Evolutionary conservation across 148 eudicot species (phyloP).

Genomic region (Nyssa sinensis): DNA sequence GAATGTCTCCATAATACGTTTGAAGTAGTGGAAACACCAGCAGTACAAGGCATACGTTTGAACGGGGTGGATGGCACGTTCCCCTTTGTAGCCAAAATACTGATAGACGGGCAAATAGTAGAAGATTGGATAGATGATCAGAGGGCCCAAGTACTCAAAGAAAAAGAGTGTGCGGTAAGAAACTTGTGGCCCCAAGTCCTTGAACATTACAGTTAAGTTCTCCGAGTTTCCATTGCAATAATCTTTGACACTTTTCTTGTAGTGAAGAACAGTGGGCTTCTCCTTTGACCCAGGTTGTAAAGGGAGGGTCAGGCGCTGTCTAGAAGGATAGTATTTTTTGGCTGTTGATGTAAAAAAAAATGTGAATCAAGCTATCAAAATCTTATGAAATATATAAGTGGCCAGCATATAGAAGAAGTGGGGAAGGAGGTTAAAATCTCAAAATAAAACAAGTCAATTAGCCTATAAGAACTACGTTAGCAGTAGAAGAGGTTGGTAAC

Average conservation of each 20-base stretch:
- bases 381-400: neutral
- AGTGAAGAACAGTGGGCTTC: constrained; percentile 69
- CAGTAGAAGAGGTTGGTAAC: neutral
- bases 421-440: no score
- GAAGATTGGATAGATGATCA: constrained; percentile 81
- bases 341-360: constrained; percentile 42
- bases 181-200: constrained; percentile 94
- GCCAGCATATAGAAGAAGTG: neutral
- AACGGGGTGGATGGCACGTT: constrained; percentile 72
- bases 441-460: constrained; percentile 9
- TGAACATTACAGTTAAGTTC: constrained; percentile 68
- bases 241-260: constrained; percentile 70
- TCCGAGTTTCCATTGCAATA: constrained; percentile 51
- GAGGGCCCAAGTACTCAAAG: constrained; percentile 89
- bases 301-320: constrained; percentile 96
- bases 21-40: constrained; percentile 96
- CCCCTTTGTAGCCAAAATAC: constrained; percentile 74
- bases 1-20: constrained; percentile 94
- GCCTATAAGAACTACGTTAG: neutral
- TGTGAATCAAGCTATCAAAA: constrained; percentile 15
- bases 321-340: constrained; percentile 85
- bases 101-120: constrained; percentile 71
- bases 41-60: constrained; percentile 89
- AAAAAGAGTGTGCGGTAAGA: constrained; percentile 90
- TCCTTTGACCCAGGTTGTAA: constrained; percentile 73